Percentiles rank a stretch among this genome's conserved stretches.
These are phyloP conservation scores for Septoria petroselini DNA, from an alignment of 2,329 filamentous ascomycete genomes.

Conservation along the genomic window DNA sequence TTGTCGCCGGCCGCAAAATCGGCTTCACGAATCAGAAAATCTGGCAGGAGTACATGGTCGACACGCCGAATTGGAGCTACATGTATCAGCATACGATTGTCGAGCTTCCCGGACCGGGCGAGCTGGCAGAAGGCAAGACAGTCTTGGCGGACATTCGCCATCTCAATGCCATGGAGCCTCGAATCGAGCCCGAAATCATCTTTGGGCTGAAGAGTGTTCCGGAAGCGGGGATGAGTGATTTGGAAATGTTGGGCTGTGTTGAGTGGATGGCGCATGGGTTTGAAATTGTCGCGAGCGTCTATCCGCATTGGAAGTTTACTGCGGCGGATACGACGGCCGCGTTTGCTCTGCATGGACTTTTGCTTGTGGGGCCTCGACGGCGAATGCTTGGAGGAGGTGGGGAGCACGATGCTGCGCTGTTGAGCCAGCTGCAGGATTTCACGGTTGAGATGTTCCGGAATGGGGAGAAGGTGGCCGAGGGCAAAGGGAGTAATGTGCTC, in stretches of 20 bases:
- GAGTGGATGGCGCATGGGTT: conserved; percentile 27
- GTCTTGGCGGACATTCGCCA: conserved; percentile 24
- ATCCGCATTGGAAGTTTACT: conserved; percentile 28
- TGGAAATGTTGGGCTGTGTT: conserved; percentile 22
- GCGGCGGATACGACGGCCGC: conserved; percentile 26
- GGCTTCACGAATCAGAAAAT: conserved; percentile 26
- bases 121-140: conserved; percentile 21
- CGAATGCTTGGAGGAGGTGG: conserved; percentile 14
- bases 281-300: conserved; percentile 25
- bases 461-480: conserved; percentile 20
- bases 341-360: conserved; percentile 25
- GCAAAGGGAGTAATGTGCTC: conserved; percentile 23
- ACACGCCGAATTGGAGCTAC: conserved; percentile 24
- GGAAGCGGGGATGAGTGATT: conserved; percentile 19
- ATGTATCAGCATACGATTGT: conserved; percentile 27
- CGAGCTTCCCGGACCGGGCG: conserved; percentile 19
- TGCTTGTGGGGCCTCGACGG: conserved; percentile 23
- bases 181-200: conserved; percentile 27
- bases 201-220: conserved; percentile 23
- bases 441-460: conserved; percentile 20
- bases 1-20: conserved; percentile 24
- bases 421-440: conserved; percentile 24
- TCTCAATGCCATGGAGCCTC: conserved; percentile 24
- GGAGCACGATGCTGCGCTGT: conserved; percentile 12
- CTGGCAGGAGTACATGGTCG: conserved; percentile 25